phyloP scores from a whole-genome alignment of 2,329 filamentous ascomycete species.

The Colletotrichum horii region DNA sequence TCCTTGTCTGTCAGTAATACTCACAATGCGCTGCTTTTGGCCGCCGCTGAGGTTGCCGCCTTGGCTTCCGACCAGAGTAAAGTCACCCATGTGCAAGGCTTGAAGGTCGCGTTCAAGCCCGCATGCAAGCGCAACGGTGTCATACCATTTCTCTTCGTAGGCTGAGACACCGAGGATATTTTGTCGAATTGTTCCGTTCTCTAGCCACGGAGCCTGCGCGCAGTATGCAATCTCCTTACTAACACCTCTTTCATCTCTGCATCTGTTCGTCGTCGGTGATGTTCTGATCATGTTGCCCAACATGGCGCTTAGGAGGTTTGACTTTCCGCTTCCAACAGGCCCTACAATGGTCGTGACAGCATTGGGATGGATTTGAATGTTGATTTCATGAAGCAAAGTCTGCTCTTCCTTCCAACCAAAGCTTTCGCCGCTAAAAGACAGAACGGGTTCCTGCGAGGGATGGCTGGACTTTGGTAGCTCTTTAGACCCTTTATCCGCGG shows the following conservation, averaged over 20 bases:
- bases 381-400: not conserved
- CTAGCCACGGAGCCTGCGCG: constrained; percentile 8
- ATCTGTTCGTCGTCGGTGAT: not conserved
- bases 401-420: constrained; percentile 3
- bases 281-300: not conserved
- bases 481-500: not conserved
- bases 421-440: not conserved
- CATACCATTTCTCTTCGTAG: constrained; percentile 4
- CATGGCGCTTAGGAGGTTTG: not conserved
- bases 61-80: not conserved
- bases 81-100: not conserved
- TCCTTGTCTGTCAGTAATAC: not conserved
- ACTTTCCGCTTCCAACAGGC: constrained; percentile 18
- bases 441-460: not conserved
- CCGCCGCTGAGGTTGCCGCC: not conserved
- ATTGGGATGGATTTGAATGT: not conserved
- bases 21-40: constrained; percentile 14
- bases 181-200: not conserved
- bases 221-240: not conserved
- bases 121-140: not conserved
- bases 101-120: constrained; percentile 1
- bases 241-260: fast-evolving
- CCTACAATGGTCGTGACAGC: constrained; percentile 9
- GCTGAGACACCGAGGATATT: not conserved
- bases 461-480: not conserved